A percentile compares a stretch with the other conserved stretches of the same genome.
phyloP scores from a whole-genome alignment of 2,329 filamentous ascomycete genomes.

The Thermothelomyces thermophilus region DNA sequence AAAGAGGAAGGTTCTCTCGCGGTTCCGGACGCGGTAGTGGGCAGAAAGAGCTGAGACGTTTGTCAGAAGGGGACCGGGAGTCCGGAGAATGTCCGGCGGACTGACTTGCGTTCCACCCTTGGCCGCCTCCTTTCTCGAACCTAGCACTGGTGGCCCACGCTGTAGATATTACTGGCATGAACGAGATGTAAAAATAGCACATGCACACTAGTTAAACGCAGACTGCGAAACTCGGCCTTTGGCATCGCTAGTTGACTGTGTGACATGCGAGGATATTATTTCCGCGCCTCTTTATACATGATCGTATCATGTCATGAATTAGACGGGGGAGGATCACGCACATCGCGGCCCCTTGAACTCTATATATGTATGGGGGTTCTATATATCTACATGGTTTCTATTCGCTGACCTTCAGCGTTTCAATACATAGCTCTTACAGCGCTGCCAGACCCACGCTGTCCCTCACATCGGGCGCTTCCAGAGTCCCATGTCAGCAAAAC shows the following conservation, averaged over 20 bases:
- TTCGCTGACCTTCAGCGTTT: no score
- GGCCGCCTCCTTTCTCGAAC: not conserved
- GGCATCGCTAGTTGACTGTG: no score
- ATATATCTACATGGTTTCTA: no score
- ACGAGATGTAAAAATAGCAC: constrained; percentile 10
- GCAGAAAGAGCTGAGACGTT: not conserved
- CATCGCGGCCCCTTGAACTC: not conserved
- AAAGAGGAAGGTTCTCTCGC: not conserved
- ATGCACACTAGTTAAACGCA: not conserved
- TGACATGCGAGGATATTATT: no score
- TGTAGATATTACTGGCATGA: constrained; percentile 10
- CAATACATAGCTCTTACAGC: no score
- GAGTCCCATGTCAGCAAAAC: no score
- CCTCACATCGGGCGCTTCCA: no score
- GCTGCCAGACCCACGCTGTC: no score
- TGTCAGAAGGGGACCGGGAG: not conserved
- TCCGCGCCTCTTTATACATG: no score
- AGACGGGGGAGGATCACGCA: no score
- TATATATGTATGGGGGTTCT: no score
- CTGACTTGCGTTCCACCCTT: not conserved
- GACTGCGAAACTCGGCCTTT: not conserved
- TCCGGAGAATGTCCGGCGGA: not conserved
- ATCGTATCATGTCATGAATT: no score
- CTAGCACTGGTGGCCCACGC: constrained; percentile 3
- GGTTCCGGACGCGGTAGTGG: not conserved